Evolutionary conservation across 148 eudicot species (phyloP).

Genomic region (Cornus kousa): DNA sequence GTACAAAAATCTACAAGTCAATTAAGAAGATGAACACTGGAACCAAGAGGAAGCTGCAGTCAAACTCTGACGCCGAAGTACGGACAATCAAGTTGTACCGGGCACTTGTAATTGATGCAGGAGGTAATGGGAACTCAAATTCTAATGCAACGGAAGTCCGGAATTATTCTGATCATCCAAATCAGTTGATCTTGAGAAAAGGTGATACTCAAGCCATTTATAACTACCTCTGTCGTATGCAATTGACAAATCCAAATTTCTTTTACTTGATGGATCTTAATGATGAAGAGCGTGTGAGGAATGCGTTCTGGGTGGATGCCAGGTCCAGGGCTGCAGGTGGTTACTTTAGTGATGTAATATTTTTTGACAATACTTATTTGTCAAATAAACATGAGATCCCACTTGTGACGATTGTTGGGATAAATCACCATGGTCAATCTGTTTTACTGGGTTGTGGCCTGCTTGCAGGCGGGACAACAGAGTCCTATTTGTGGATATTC

Average conservation of each 20-base stretch:
- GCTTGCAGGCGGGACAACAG: constrained; percentile 51
- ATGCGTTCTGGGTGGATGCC: constrained; percentile 78
- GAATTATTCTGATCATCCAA: constrained; percentile 32
- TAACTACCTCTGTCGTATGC: constrained; percentile 75
- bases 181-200: constrained; percentile 53
- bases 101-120: constrained; percentile 64
- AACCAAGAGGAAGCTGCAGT: constrained; percentile 35
- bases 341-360: constrained; percentile 70
- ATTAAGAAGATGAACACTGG: constrained; percentile 36
- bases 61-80: constrained; percentile 38
- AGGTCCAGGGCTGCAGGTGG: constrained; percentile 59
- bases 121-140: constrained; percentile 32
- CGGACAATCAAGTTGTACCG: constrained; percentile 56
- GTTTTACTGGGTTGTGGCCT: constrained; percentile 71
- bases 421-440: constrained; percentile 74
- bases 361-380: constrained; percentile 59
- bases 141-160: constrained; percentile 30
- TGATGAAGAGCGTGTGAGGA: constrained; percentile 53
- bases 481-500: constrained; percentile 67
- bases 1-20: constrained; percentile 44
- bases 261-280: constrained; percentile 70
- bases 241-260: constrained; percentile 68
- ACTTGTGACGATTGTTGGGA: constrained; percentile 66
- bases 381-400: constrained; percentile 62
- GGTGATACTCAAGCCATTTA: constrained; percentile 71